These are phyloP conservation scores for Malus sylvestris DNA, from an alignment of 306 rosid species.

Conservation along the genomic window DNA sequence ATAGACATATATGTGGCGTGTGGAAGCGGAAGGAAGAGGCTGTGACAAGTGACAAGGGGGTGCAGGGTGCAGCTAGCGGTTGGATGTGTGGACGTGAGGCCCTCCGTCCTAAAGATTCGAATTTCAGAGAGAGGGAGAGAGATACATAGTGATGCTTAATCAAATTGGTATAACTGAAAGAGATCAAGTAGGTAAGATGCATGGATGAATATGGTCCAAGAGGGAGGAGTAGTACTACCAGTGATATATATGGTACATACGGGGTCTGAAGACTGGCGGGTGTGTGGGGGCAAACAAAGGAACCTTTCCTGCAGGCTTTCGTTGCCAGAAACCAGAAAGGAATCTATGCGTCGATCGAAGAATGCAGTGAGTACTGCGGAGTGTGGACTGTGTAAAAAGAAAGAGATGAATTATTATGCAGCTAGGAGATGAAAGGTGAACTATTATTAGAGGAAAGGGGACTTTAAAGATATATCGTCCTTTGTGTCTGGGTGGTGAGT, in stretches of 20 bases:
- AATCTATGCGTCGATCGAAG: slow-evolving; percentile 27
- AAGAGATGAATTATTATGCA: slow-evolving; percentile 5
- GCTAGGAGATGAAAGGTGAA: neutral
- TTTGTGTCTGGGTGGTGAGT: neutral
- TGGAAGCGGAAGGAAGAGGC: neutral
- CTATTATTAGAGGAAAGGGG: neutral
- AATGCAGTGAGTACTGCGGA: neutral
- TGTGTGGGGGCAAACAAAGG: slow-evolving; percentile 24
- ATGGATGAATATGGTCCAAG: slow-evolving; percentile 19
- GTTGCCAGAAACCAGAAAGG: slow-evolving; percentile 22
- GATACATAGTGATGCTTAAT: neutral
- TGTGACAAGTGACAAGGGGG: neutral
- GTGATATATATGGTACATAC: too few species aligned
- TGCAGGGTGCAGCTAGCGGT: neutral
- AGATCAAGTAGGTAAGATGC: neutral
- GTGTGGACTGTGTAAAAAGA: slow-evolving; percentile 12
- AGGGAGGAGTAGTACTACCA: neutral
- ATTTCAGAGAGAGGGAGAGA: neutral
- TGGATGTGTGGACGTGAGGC: neutral
- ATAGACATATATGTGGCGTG: neutral
- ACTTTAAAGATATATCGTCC: too few species aligned
- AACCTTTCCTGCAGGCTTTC: slow-evolving; percentile 20
- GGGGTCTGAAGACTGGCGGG: neutral
- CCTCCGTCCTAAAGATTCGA: slow-evolving; percentile 35
- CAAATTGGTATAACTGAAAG: neutral